phyloP scores from a whole-genome alignment of 345 rosid genomes.

The Draba incana region DNA sequence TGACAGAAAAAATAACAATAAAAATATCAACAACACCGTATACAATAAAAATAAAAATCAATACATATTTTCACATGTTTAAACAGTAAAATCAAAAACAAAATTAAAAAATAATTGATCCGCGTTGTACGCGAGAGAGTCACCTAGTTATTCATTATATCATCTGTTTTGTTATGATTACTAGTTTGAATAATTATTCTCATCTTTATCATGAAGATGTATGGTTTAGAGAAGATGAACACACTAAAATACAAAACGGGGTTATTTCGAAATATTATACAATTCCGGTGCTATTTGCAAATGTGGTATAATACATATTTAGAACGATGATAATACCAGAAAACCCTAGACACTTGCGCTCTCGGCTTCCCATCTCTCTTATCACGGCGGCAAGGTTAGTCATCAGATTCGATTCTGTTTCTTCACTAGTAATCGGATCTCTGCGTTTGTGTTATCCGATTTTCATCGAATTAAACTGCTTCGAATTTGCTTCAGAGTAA shows the following conservation, averaged over 20 bases:
- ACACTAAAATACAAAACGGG: background rate
- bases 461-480: slow-evolving; percentile 9
- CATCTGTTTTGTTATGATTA: too few species aligned
- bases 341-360: slow-evolving; percentile 37
- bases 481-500: slow-evolving; percentile 1
- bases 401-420: background rate
- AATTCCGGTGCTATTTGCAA: slow-evolving; percentile 13
- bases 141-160: too few species aligned
- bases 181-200: too few species aligned
- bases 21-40: too few species aligned
- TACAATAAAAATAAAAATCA: too few species aligned
- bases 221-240: too few species aligned
- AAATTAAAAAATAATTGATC: too few species aligned
- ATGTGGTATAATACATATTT: slow-evolving; percentile 20
- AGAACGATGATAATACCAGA: slow-evolving; percentile 34
- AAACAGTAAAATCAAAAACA: too few species aligned
- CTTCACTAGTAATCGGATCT: slow-evolving; percentile 25
- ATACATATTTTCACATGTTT: too few species aligned
- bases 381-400: slow-evolving; percentile 41
- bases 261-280: background rate
- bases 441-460: slow-evolving; percentile 17
- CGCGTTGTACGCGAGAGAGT: too few species aligned
- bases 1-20: too few species aligned
- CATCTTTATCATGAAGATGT: too few species aligned
- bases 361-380: slow-evolving; percentile 4